A percentile compares a stretch with the other conserved stretches of the same genome.
Conservation (phyloP, 192 early-diverging fungal genomes). For the Gorgonomyces haynaldii region DNA sequence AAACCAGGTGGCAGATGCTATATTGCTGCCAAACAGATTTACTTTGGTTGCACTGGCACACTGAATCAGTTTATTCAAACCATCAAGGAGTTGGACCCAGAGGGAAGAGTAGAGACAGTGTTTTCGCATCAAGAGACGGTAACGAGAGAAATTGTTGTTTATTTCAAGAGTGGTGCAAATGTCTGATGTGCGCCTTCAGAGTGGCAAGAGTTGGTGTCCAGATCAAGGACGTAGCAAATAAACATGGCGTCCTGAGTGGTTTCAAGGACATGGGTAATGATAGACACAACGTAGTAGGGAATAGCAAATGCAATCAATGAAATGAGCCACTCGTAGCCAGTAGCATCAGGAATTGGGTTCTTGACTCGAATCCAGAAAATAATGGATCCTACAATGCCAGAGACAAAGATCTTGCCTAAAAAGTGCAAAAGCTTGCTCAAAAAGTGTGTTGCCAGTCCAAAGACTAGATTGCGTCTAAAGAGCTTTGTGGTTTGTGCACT, state of each 20-base stretch:
- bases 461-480: constrained; percentile 62
- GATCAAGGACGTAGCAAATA: constrained; percentile 68
- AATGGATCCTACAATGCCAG: constrained; percentile 34
- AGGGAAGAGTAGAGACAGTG: too few relatives aligned
- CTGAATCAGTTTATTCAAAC: constrained; percentile 46
- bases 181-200: constrained; percentile 31
- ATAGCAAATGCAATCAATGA: constrained; percentile 38
- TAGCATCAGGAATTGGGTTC: neutral
- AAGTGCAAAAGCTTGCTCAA: constrained; percentile 43
- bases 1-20: constrained; percentile 31
- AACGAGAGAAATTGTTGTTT: too few relatives aligned
- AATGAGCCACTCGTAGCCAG: constrained; percentile 12
- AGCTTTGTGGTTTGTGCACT: constrained; percentile 50
- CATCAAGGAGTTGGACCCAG: too few relatives aligned
- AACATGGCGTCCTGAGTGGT: constrained; percentile 73
- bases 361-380: constrained; percentile 1
- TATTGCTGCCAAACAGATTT: constrained; percentile 83
- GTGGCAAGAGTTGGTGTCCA: constrained; percentile 43
- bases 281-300: constrained; percentile 54
- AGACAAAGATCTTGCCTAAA: constrained; percentile 45
- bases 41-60: constrained; percentile 90
- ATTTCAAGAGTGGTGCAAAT: constrained; percentile 11
- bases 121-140: too few relatives aligned
- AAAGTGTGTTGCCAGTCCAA: constrained; percentile 46
- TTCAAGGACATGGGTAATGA: constrained; percentile 58